Conservation (phyloP, 2,329 filamentous ascomycete species). For the Dendrostoma leiphaemia region DNA sequence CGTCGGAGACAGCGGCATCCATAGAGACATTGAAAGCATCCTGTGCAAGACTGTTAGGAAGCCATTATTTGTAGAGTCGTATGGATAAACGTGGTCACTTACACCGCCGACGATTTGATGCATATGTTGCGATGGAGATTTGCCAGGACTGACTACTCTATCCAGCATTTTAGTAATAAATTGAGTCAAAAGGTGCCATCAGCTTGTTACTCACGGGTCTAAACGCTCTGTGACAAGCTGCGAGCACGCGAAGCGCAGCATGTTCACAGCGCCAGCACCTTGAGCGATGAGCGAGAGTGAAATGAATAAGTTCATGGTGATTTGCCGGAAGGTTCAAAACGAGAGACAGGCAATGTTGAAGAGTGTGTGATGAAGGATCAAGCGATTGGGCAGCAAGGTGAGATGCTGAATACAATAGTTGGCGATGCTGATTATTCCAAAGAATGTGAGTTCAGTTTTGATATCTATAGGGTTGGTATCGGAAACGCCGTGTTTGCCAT, state of each 20-base stretch:
- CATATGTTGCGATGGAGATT: slow-evolving; percentile 48
- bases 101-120: slow-evolving; percentile 52
- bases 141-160: slow-evolving; percentile 33
- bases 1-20: slow-evolving; percentile 20
- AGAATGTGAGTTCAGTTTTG: too few species aligned
- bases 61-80: too few species aligned
- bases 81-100: neutral
- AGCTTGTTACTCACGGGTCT: slow-evolving; percentile 22
- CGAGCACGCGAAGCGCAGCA: slow-evolving; percentile 41
- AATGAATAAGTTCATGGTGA: neutral
- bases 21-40: slow-evolving; percentile 41
- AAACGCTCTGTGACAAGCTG: slow-evolving; percentile 44
- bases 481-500: neutral
- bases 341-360: neutral
- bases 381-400: neutral
- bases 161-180: neutral
- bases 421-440: neutral
- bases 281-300: neutral
- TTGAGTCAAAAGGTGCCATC: neutral
- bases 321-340: neutral
- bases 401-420: neutral
- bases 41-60: too few species aligned
- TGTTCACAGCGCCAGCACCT: neutral
- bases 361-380: neutral
- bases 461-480: too few species aligned